Evolutionary conservation across 805 yeast genomes (phyloP).

Genomic region (Candida khao-thaluensis): DNA sequence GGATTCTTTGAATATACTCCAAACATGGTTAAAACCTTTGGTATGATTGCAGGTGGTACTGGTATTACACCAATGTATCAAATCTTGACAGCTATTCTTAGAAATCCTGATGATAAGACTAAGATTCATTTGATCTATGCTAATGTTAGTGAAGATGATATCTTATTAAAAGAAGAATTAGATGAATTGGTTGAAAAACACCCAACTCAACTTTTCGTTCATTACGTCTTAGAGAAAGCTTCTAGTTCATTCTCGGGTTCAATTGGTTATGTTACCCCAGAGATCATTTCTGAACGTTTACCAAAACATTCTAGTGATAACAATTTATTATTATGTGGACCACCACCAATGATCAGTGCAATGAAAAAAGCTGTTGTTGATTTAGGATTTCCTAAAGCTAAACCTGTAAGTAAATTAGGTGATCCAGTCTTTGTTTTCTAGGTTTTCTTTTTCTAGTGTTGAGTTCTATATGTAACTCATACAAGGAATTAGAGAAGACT

Average conservation of each 20-base stretch:
- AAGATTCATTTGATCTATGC: conserved; percentile 76
- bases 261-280: conserved; percentile 77
- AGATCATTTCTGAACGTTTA: conserved; percentile 59
- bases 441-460: too few relatives aligned
- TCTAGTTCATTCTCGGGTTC: conserved; percentile 74
- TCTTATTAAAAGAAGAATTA: conserved; percentile 75
- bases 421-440: conserved; percentile 87
- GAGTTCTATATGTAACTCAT: too few relatives aligned
- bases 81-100: conserved; percentile 76
- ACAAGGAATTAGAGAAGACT: too few relatives aligned
- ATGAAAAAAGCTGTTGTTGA: conserved; percentile 74
- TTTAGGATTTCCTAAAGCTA: conserved; percentile 80
- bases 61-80: conserved; percentile 97
- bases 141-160: conserved; percentile 75
- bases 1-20: conserved; percentile 84
- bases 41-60: conserved; percentile 96
- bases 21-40: conserved; percentile 68
- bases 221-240: conserved; percentile 74
- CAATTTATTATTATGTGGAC: conserved; percentile 86
- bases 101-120: conserved; percentile 76
- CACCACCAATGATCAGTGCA: conserved; percentile 87
- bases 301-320: conserved; percentile 60
- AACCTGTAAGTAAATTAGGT: conserved; percentile 83
- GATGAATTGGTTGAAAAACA: conserved; percentile 59
- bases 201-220: conserved; percentile 59